Conservation (phyloP, 768 basidiomycete species). For the Kwoniella newhampshirensis region DNA sequence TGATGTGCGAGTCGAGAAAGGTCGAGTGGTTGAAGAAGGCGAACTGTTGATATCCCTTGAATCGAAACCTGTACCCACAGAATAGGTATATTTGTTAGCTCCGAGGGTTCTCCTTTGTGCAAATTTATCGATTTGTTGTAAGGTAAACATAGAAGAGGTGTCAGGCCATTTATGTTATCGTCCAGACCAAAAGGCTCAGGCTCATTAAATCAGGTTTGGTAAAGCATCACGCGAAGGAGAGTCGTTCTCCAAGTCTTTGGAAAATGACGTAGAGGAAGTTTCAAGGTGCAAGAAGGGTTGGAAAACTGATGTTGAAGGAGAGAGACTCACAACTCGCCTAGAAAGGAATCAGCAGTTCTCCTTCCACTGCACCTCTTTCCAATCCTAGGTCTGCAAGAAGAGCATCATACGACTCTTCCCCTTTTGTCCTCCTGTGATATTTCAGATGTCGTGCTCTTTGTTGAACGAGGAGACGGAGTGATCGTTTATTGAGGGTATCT, state of each 20-base stretch:
- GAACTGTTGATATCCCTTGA: constrained; percentile 24
- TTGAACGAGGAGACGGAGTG: constrained; percentile 75
- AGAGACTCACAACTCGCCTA: background rate
- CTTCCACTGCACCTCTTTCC: constrained; percentile 78
- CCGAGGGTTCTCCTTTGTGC: background rate
- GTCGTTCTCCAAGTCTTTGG: no score
- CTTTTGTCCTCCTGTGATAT: constrained; percentile 59
- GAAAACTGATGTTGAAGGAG: background rate
- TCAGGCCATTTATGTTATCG: constrained; percentile 36
- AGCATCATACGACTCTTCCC: constrained; percentile 61
- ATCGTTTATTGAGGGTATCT: constrained; percentile 72
- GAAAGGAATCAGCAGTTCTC: constrained; percentile 69
- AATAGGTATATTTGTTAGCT: background rate
- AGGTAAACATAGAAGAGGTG: background rate
- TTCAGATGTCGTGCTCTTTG: constrained; percentile 76
- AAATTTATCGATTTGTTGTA: background rate
- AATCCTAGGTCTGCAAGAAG: constrained; percentile 72
- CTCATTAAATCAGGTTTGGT: constrained; percentile 53
- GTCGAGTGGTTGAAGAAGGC: constrained; percentile 83
- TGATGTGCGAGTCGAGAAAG: constrained; percentile 72
- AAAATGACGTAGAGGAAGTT: background rate
- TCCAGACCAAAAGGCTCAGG: constrained; percentile 42
- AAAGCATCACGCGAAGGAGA: constrained; percentile 31
- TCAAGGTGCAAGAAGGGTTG: constrained; percentile 1
- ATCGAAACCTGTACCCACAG: no score